Percentiles rank a stretch among this genome's conserved stretches.
phyloP scores from a whole-genome alignment of 495 filamentous ascomycete species.

The Usnea hakonensis region DNA sequence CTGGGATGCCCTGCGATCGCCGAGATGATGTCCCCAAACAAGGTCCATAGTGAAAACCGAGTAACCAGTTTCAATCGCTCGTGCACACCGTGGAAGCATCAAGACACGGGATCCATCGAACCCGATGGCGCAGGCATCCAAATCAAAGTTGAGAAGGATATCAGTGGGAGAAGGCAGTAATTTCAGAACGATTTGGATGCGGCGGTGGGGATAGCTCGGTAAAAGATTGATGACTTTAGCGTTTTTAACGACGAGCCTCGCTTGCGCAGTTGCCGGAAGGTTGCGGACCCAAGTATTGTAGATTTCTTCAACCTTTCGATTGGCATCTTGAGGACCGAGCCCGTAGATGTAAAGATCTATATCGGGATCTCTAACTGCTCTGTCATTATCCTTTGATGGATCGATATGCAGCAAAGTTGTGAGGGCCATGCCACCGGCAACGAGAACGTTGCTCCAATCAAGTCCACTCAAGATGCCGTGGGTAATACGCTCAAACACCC shows the following conservation, averaged over 20 bases:
- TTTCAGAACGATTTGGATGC: conserved; percentile 33
- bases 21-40: conserved; percentile 31
- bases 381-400: conserved; percentile 9
- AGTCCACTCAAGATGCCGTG: conserved; percentile 27
- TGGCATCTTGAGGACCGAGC: conserved; percentile 26
- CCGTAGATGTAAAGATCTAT: conserved; percentile 33
- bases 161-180: conserved; percentile 25
- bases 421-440: conserved; percentile 30
- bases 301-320: conserved; percentile 29
- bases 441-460: conserved; percentile 31
- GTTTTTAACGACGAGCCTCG: conserved; percentile 26
- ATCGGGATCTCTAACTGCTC: conserved; percentile 21
- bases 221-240: conserved; percentile 29
- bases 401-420: conserved; percentile 26
- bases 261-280: conserved; percentile 7
- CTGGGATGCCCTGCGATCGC: conserved; percentile 29
- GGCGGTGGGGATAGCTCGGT: conserved; percentile 26
- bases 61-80: conserved; percentile 34
- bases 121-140: conserved; percentile 34
- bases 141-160: conserved; percentile 32
- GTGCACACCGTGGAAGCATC: conserved; percentile 34
- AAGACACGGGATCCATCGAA: conserved; percentile 29
- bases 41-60: conserved; percentile 34
- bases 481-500: conserved; percentile 27
- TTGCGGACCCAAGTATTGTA: conserved; percentile 29